Evolutionary conservation across 2,329 filamentous ascomycete genomes (phyloP).

Genomic region (Ophiostoma ulmi): DNA sequence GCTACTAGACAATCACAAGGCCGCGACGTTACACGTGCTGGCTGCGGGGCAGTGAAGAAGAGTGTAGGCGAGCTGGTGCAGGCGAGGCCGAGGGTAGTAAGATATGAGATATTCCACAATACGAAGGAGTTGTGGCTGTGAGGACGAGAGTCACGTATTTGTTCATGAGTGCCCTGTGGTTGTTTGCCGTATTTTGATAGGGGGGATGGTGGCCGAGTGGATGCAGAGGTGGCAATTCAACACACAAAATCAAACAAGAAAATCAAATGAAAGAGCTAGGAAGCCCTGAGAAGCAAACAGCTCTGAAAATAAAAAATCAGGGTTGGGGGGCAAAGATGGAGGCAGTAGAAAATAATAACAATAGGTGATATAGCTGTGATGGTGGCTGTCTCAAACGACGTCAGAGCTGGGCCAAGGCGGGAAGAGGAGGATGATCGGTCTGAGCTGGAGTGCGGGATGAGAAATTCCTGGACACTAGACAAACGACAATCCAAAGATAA

Average conservation of each 20-base stretch:
- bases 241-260: neutral
- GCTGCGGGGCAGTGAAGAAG: constrained; percentile 13
- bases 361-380: neutral
- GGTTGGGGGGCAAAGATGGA: neutral
- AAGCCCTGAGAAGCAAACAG: neutral
- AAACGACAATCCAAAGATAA: neutral
- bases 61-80: neutral
- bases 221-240: neutral
- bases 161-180: neutral
- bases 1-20: neutral
- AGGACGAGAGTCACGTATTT: neutral
- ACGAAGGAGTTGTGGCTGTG: constrained; percentile 2
- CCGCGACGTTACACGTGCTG: constrained; percentile 7
- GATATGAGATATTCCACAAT: constrained; percentile 9
- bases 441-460: neutral
- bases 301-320: neutral
- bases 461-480: neutral
- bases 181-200: neutral
- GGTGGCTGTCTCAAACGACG: neutral
- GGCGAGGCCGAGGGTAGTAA: constrained; percentile 3
- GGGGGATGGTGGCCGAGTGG: neutral
- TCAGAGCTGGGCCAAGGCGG: neutral
- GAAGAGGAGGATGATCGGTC: neutral
- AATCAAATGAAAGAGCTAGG: neutral
- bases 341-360: constrained; percentile 4